Evolutionary conservation across 169 alveolate genomes (phyloP), one percentile per base, ranked within the genome.

Genomic region (Eimeria maxima): DNA sequence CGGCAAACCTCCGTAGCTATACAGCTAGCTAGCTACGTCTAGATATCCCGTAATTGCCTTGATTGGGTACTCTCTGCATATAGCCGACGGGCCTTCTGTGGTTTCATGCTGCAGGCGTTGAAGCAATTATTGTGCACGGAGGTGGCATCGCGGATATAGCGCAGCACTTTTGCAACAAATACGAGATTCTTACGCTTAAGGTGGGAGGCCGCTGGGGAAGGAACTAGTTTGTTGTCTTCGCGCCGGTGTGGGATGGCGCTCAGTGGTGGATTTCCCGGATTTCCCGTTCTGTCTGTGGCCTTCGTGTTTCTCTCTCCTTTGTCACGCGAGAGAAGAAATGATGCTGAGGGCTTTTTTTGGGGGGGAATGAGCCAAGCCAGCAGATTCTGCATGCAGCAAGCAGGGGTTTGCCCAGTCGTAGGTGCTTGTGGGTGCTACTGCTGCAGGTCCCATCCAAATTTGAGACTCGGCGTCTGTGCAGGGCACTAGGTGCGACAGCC

Each of bases 111-210:
- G 98, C 98, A 78, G 99, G 99, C 27, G 99, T 98, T 2, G 99
- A 99, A 95, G 99, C 97, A 63, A 98, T 98, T 45, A 98, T 99
- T 90, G 98, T 98, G 38, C 98, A 98, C 80, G 99, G 99, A 47
- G 99, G 99, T 10, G 99, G 99, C 90, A 98, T 99, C 94, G 98
- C 99, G 16, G 99, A 99, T 80, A 97, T 99, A 63, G 99, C 99
- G 42, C 99, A 98, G 95, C 99, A 99, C 97, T 99, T 97, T 97
- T 98, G 99, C 97, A 99, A 99, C 98, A 99, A 99, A 95, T 98
- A 99, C 98, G 98, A 99, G 27, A 99, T 99, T 73, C 98, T 99
- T 98, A 98, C 99, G 10, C 95, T 99, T 81, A 99, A 99, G 96
- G 97, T 99, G 33, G 95, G 94, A 33, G 38, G 38, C 38, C 38